Percentiles rank a stretch among this genome's conserved stretches.
Evolutionary conservation across 768 basidiomycete species (phyloP).

Genomic region (Lyophyllum shimeji): DNA sequence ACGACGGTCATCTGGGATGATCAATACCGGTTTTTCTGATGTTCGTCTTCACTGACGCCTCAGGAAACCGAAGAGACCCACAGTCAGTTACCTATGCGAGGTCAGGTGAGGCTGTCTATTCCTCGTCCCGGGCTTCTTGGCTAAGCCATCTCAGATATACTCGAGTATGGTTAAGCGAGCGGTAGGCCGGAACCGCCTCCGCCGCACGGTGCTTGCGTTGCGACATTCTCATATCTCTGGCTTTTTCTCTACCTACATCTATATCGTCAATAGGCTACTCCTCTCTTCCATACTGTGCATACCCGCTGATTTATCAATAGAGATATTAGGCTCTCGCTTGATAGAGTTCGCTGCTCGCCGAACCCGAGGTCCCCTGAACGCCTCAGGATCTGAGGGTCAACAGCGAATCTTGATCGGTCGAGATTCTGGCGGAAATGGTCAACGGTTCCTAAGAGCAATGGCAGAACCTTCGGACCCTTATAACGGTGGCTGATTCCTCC

Average conservation of each 20-base stretch:
- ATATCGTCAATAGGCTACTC: not conserved
- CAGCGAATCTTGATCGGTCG: slow-evolving; percentile 5
- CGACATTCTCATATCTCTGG: not conserved
- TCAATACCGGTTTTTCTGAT: not conserved
- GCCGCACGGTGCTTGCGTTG: not conserved
- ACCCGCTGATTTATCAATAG: not conserved
- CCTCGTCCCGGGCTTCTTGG: not conserved
- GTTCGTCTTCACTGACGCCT: not conserved
- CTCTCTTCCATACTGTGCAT: not conserved
- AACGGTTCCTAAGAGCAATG: not conserved
- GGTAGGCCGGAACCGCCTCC: not conserved
- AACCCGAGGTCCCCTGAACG: not conserved
- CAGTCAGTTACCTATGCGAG: not conserved
- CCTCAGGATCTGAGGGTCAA: not conserved
- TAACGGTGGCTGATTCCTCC: not conserved
- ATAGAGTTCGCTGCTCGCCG: not conserved
- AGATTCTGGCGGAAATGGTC: slow-evolving; percentile 11
- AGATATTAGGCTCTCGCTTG: not conserved
- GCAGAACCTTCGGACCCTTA: slow-evolving; percentile 10
- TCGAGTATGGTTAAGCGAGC: not conserved
- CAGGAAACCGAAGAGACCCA: slow-evolving; percentile 1
- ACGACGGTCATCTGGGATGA: not conserved
- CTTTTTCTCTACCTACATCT: not conserved
- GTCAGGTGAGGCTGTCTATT: not conserved
- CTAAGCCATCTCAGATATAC: not conserved